Evolutionary conservation across 2,329 filamentous ascomycete genomes (phyloP), one percentile per base, ranked within the genome.

Genomic region (Xylaria sp.): DNA sequence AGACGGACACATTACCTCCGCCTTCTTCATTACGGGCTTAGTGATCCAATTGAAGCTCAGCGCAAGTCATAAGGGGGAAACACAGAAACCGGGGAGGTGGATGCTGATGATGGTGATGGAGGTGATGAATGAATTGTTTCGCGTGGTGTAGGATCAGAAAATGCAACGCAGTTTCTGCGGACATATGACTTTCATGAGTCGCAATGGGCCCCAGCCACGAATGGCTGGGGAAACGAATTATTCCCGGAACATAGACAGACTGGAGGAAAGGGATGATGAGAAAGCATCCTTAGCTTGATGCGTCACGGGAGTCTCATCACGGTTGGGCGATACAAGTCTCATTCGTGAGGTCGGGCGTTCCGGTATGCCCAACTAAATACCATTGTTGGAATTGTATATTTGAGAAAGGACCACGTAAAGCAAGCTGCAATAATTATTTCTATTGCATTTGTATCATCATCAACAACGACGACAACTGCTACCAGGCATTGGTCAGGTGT

Each of bases 1-100:
- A 85, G 72, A 74, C 80, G 1, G 82, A 84, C 20, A 69, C 75
- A 65, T 72, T 74, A 69, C 80, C 72, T 71, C 79, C 71, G 65
- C 79, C 71, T 55, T 77, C 78, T 23, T 75, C 78, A 6, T 67
- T 78, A 65, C 74, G 76, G 64, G 70, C 73, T 51, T 78, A 77
- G 73, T 18, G 44, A 3, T 31, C 7, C 28, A 28, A 5, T 28
- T 28, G 28, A 28, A 28, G 28, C 2, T 28, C 5, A 28, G 3
- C 28, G 28, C 28, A 28, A 28, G 3, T 6, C 28, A 23, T 20
- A 57, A 39, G 6, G 39, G 39, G 12, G 15, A 18, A 41, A n/a
- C 5, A 52, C 51, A 63, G 41, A 20, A 41, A 34, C 20, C 10
- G 54, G 18, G 23, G 10, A n/a, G 12, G 4, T n/a, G n/a, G 44